Base-by-base conservation (phyloP, 306 rosid species). In the Canavalia ensiformis region DNA sequence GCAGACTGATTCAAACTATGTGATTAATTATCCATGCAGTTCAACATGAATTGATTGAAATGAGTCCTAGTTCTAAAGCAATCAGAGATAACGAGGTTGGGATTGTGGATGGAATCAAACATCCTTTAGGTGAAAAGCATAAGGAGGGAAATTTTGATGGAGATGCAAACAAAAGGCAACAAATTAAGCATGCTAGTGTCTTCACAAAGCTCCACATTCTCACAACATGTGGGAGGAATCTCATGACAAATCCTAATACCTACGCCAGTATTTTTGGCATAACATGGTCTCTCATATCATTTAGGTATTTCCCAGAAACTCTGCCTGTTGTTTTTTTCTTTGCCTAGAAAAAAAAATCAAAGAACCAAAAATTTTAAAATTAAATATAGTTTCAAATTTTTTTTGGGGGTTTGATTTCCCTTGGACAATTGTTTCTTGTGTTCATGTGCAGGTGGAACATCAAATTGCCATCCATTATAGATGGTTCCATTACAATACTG, bases 101-200 rank as follows among this genome's bases (percentile, higher is more conserved):
- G 9, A 65, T 68, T 6, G 89, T 83, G 74, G 90, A 90, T 78
- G 89, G 89, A 50, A 42, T 72, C 3, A 70, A 68, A 44, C 64
- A 83, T 29, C 83, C 83, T 11, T 50, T 57, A 25, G 83, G 74
- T 4, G 41, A 37, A 4, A 37, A 9, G 84, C 66, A 7, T 66
- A 92, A 90, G 76, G 82, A 71, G 83, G 82, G 66, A 4, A 37
- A 37, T 4, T 2, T 72, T 56, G 90, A 76, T 13, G 87, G 73
- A 2, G 88, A 74, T 7, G 84, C 33, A 34, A 47, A 58, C 29
- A 90, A 88, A 81, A 89, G 85, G 72, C 95, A 88, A 44, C 88
- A 90, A 55, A 90, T 89, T 92, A 94, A 94, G 37, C 91, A 91
- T 1, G 84, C 91, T 1, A 89, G 90, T 64, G 95, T 92, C 5